Evolutionary conservation across 2,329 filamentous ascomycete genomes (phyloP), one percentile per base, ranked within the genome.

Genomic region (Sporothrix pallida): DNA sequence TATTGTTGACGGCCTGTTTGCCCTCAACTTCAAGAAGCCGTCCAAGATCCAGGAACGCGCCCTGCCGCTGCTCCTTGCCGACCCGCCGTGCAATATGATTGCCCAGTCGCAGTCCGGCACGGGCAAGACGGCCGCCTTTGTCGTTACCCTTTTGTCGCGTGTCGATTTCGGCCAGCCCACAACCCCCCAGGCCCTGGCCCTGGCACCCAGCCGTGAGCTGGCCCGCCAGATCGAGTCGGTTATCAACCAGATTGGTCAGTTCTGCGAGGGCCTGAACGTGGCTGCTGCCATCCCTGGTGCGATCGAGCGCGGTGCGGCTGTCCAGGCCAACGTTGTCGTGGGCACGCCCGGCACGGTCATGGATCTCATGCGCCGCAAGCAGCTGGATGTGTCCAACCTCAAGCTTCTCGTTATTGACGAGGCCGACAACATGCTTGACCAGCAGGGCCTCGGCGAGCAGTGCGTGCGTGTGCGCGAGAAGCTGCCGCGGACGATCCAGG

Each of bases 81-180:
- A 97, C 80, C 95, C 96, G n/a, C 92, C 95, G 0, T 87, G 88
- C 77, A 98, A 98, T 83, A 92, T 99, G 88, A 95, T 99, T 80
- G 96, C 95, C 3, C 96, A 99, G 83, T 99, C 96, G n/a, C 96
- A 99, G 83, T 99, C 96, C 1, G 96, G 96, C 78, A 99, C 96
- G 23, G 96, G 96, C 80, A 99, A 99, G 86, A 99, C 96, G 0
- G 96, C 95, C 23, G 96, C 96, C 26, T 99, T 99, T 82, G 93
- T 96, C 63, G 91, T 97, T 75, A 97, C 97, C 75, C 92, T 97
- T 75, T 88, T 99, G 56, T 93, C 93, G 74, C 93, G 96, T 76
- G 84, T 98, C 80, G 94, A 99, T 79, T 88, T 95, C 74, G 85
- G 80, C 70, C 87, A 88, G 76, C 87, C 90, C 23, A 84, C 89